Percentiles rank a stretch among this genome's conserved stretches.
Evolutionary conservation across 1,284 basidiomycete genomes (phyloP).

Genomic region (Kwoniella shivajii): DNA sequence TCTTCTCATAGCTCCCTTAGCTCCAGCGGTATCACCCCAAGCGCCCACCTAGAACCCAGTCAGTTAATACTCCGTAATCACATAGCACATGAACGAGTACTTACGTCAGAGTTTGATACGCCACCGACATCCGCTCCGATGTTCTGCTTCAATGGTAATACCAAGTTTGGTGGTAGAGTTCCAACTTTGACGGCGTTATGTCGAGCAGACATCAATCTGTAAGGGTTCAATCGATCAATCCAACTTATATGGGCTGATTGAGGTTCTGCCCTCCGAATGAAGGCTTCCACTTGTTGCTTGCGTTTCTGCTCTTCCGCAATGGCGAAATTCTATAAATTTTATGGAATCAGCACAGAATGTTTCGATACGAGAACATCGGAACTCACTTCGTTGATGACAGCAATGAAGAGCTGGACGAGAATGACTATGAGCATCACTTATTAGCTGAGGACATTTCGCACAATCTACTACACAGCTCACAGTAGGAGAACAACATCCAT

Average conservation of each 20-base stretch:
- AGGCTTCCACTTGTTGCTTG: constrained; percentile 70
- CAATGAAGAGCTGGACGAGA: constrained; percentile 96
- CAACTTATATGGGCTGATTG: constrained; percentile 61
- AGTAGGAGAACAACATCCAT: constrained; percentile 94
- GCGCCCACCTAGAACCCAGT: constrained; percentile 4
- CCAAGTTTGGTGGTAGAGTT: constrained; percentile 68
- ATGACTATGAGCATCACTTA: constrained; percentile 64
- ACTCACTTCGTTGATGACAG: constrained; percentile 84
- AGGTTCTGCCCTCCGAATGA: constrained; percentile 57
- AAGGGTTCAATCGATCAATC: constrained; percentile 82
- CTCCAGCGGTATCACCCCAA: constrained; percentile 9
- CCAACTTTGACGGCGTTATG: constrained; percentile 74
- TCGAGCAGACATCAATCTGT: constrained; percentile 73
- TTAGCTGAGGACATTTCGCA: constrained; percentile 1
- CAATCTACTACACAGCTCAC: constrained; percentile 58
- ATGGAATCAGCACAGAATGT: not conserved
- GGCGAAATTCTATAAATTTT: constrained; percentile 69
- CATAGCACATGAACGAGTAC: not conserved
- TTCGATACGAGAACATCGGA: not conserved
- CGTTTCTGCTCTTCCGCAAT: constrained; percentile 90
- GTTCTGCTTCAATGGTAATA: constrained; percentile 74
- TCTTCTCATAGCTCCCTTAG: constrained; percentile 32
- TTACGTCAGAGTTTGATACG: constrained; percentile 12
- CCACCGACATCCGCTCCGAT: constrained; percentile 64
- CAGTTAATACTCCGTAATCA: not conserved